Conservation (phyloP, 129 eudicot genomes). For the Scalesia atractyloides region DNA sequence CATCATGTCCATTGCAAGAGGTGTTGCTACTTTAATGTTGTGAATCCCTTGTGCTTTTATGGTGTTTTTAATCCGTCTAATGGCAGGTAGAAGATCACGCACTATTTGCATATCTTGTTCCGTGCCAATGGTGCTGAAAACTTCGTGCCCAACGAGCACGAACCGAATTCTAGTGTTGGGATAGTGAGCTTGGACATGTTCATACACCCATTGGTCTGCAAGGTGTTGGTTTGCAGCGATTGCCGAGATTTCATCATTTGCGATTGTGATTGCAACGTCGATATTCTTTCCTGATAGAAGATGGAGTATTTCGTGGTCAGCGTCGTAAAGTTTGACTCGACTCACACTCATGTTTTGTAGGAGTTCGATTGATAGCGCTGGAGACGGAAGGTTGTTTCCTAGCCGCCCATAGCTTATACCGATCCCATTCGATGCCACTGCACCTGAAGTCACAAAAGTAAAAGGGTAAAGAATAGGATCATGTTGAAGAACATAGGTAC, state of each 20-base stretch:
- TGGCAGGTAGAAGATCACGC: constrained; percentile 67
- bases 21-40: constrained; percentile 69
- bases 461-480: not conserved
- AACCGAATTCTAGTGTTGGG: constrained; percentile 58
- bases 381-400: constrained; percentile 71
- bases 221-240: constrained; percentile 52
- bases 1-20: constrained; percentile 73
- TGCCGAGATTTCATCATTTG: constrained; percentile 49
- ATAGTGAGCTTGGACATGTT: constrained; percentile 58
- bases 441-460: constrained; percentile 27
- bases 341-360: constrained; percentile 46
- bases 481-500: not conserved
- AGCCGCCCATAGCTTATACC: constrained; percentile 68
- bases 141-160: constrained; percentile 68
- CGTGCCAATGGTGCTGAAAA: constrained; percentile 42
- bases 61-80: constrained; percentile 51
- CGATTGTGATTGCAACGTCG: constrained; percentile 60
- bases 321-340: constrained; percentile 57
- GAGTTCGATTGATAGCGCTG: constrained; percentile 45
- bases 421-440: constrained; percentile 31
- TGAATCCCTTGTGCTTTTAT: constrained; percentile 38
- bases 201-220: constrained; percentile 68
- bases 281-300: constrained; percentile 52
- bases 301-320: constrained; percentile 62
- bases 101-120: constrained; percentile 36